Base-by-base conservation (phyloP, 1,139 yeast genomes). In the Yamadazyma buinensis region DNA sequence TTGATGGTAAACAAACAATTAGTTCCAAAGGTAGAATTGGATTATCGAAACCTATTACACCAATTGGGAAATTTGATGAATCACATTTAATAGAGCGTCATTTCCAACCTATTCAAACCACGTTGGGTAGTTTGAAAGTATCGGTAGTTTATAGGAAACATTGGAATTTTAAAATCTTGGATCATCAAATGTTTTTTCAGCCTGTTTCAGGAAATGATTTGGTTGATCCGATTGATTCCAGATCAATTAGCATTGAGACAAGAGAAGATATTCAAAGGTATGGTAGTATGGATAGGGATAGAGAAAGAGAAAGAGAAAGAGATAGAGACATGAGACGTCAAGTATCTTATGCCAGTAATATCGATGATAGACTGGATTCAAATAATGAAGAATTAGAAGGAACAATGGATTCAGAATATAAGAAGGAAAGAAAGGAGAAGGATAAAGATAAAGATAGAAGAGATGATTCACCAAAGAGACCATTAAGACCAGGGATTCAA, bases 1-100 rank as follows among this genome's bases (percentile, higher is more conserved):
- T 84, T 15, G 90, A 87, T 52, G 97, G 95, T 0, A 72, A 80
- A 15, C 77, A 77, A 41, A 82, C 94, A 0, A 85, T 88, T 26
- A 68, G 80, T 18, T 83, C 95, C 3, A 82, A 80, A 49, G 95
- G 96, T 2, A 63, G 97, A 42, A 75, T 87, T 18, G 97, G 97
- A 0, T 67, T 90, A 36, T 80, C 90, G 39, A 84, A 82, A 51
- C 66, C 82, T 2, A 72, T 87, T 2, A 67, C 76, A 5, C 77
- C 59, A 40, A 68, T 53, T 44, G 72, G 49, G 52, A 62, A 51
- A 60, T 53, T 46, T 42, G 60, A 66, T 0, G 75, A 70, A 13
- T 55, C 76, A 9, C 88, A 82, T 49, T 57, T 81, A 41, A 70
- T 70, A 17, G 83, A 78, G 34, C 76, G 75, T 50, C 69, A 69